Evolutionary conservation across 129 eudicot genomes (phyloP).

Genomic region (Artemisia annua): DNA sequence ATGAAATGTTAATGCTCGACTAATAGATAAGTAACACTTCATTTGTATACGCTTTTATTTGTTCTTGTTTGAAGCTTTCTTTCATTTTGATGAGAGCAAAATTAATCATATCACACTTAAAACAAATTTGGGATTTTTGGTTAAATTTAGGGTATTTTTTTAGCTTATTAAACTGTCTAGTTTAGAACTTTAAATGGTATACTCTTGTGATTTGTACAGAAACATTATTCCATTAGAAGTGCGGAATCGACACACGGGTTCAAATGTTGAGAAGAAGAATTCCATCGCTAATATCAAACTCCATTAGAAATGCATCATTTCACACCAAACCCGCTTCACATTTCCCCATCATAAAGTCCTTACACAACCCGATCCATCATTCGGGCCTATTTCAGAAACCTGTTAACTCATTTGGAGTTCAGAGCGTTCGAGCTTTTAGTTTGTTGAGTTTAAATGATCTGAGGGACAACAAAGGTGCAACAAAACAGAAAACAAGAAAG

Average conservation of each 20-base stretch:
- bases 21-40: no score
- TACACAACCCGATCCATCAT: constrained; percentile 15
- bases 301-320: constrained; percentile 29
- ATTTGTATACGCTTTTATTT: no score
- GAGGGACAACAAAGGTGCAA: constrained; percentile 83
- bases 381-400: constrained; percentile 17
- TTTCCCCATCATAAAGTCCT: background rate
- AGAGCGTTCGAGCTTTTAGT: constrained; percentile 49
- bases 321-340: constrained; percentile 29
- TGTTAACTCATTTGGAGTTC: constrained; percentile 11
- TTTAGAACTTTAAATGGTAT: no score
- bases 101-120: no score
- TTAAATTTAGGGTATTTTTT: no score
- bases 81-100: no score
- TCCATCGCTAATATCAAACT: constrained; percentile 35
- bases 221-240: no score
- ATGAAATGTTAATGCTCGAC: no score
- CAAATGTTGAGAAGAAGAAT: constrained; percentile 54
- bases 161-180: no score
- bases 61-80: no score
- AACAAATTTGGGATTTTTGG: no score
- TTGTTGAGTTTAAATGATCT: constrained; percentile 76
- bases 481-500: constrained; percentile 84
- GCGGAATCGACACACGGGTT: background rate
- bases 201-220: no score